These are phyloP conservation scores for Flaveria linearis DNA, from an alignment of 129 eudicot genomes.

Conservation along the genomic window DNA sequence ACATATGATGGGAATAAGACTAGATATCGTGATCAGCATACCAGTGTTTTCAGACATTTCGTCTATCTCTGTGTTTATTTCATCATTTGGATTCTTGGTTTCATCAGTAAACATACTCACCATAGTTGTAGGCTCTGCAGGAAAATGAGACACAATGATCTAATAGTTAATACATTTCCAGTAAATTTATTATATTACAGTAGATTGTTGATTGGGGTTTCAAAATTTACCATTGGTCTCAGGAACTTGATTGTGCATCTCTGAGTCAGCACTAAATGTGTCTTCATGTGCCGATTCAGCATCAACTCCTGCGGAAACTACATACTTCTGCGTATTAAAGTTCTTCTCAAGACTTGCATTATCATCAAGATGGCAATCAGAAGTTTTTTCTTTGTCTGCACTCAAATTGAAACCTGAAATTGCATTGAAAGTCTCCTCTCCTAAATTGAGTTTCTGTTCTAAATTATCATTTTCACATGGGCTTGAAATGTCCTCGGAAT, in stretches of 20 bases:
- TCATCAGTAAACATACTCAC: neutral
- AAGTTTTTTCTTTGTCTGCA: neutral
- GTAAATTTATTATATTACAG: neutral
- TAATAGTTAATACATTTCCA: neutral
- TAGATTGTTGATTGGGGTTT: neutral
- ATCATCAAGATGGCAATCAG: neutral
- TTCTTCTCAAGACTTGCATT: neutral
- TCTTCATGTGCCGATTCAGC: conserved; percentile 6
- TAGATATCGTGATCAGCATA: conserved; percentile 6
- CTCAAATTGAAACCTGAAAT: too few relatives aligned
- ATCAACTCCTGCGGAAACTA: conserved; percentile 13
- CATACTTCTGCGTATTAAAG: neutral
- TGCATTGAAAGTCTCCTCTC: too few relatives aligned
- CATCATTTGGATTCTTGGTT: neutral
- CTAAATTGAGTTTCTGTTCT: neutral
- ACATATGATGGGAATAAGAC: too few relatives aligned
- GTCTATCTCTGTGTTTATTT: neutral
- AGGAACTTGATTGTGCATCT: neutral
- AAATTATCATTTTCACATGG: neutral
- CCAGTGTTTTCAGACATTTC: conserved; percentile 11
- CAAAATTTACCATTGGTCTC: conserved; percentile 27
- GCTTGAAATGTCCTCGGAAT: neutral
- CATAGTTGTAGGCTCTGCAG: neutral
- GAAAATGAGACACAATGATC: neutral
- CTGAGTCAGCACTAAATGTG: neutral